phyloP scores from a whole-genome alignment of 306 rosid species.

The Psophocarpus tetragonolobus region DNA sequence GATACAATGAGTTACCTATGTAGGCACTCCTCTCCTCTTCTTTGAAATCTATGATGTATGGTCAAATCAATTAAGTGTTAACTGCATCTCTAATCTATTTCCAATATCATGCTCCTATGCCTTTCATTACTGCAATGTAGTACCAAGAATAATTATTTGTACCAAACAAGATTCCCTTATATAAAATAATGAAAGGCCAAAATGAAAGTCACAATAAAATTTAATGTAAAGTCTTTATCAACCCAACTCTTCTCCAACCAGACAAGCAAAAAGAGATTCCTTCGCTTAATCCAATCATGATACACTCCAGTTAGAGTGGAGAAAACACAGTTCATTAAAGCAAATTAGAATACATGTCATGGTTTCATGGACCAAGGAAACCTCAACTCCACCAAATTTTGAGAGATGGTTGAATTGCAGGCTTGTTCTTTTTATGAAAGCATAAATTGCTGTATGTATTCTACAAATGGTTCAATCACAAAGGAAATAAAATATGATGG shows the following conservation, averaged over 20 bases:
- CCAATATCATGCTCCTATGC: not conserved
- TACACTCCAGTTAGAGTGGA: not conserved
- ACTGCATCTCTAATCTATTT: no score
- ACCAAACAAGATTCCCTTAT: not conserved
- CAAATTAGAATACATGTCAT: not conserved
- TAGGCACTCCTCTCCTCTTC: no score
- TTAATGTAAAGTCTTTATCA: not conserved
- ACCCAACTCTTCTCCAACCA: slow-evolving; percentile 4
- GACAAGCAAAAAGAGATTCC: not conserved
- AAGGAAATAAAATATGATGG: not conserved
- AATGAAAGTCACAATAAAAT: slow-evolving; percentile 1
- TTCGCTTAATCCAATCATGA: not conserved
- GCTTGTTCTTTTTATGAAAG: not conserved
- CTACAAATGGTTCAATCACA: not conserved
- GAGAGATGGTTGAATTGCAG: slow-evolving; percentile 12
- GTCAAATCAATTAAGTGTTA: no score
- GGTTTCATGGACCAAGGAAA: slow-evolving; percentile 1
- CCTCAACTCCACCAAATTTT: slow-evolving; percentile 8
- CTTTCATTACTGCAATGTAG: not conserved
- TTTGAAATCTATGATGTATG: no score
- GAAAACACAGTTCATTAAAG: not conserved
- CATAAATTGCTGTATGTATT: not conserved
- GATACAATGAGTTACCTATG: no score
- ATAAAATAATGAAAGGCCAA: not conserved
- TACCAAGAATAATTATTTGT: not conserved